Conservation (phyloP, 2,329 filamentous ascomycete species). For the Alternaria alternata region DNA sequence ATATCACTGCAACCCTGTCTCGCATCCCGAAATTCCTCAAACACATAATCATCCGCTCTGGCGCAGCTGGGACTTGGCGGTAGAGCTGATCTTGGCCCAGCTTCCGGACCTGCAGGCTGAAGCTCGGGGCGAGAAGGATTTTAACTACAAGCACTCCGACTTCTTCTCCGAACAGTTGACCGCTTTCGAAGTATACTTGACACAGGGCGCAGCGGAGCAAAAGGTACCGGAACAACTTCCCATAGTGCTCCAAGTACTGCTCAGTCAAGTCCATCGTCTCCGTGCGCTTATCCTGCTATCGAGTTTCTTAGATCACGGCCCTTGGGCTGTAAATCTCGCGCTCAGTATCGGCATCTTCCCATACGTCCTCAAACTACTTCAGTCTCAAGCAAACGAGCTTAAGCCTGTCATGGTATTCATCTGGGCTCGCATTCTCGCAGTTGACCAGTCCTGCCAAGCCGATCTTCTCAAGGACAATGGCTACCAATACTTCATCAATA, state of each 20-base stretch:
- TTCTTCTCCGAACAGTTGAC: slow-evolving; percentile 98
- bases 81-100: slow-evolving; percentile 93
- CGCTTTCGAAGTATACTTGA: slow-evolving; percentile 94
- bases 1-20: slow-evolving; percentile 94
- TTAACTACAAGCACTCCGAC: slow-evolving; percentile 91
- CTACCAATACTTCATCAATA: slow-evolving; percentile 94
- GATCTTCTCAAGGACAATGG: slow-evolving; percentile 97
- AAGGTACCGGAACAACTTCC: slow-evolving; percentile 93
- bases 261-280: slow-evolving; percentile 94
- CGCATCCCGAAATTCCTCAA: slow-evolving; percentile 88
- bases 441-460: slow-evolving; percentile 91
- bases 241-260: slow-evolving; percentile 91
- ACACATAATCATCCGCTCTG: slow-evolving; percentile 94
- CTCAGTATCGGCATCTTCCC: slow-evolving; percentile 98
- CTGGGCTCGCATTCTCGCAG: slow-evolving; percentile 94
- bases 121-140: slow-evolving; percentile 76
- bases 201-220: slow-evolving; percentile 81
- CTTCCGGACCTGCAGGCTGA: slow-evolving; percentile 82
- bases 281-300: slow-evolving; percentile 90
- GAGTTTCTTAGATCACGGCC: slow-evolving; percentile 92
- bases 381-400: slow-evolving; percentile 91
- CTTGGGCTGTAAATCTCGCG: slow-evolving; percentile 98
- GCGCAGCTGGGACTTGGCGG: slow-evolving; percentile 97
- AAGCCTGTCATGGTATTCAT: slow-evolving; percentile 99
- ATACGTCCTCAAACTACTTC: slow-evolving; percentile 95